Evolutionary conservation across 2,329 filamentous ascomycete genomes (phyloP), one percentile per base, ranked within the genome.

Genomic region (Diaporthe humulicola): DNA sequence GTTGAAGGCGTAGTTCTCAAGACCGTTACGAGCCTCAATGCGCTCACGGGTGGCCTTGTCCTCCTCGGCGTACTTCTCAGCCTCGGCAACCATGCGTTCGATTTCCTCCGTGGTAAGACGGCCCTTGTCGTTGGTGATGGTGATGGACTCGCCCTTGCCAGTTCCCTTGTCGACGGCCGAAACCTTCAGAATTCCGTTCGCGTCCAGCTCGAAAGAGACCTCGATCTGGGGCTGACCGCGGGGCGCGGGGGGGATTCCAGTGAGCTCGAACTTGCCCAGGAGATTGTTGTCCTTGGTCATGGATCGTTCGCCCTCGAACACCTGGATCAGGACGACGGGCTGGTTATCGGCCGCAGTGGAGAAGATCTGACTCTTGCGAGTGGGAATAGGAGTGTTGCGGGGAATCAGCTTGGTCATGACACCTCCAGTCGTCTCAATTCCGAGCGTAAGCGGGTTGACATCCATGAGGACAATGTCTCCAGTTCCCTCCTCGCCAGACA

Each of bases 71-170:
- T 96, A 98, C 89, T 98, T 95, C 92, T 98, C 97, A 76, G 97
- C 97, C 88, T 99, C 97, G 80, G 93, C 93, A 78, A 99, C 95
- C 97, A 99, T 99, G 86, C 97, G 97, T 86, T 98, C 96, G 81
- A 99, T 99, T 87, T 99, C 97, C 80, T 99, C 97, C 82, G 94
- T 93, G 81, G 94, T 95, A 70, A 99, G 93, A 85, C 97, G 96
- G 80, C 97, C 97, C 93, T 98, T 98, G 89, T 99, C 97, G 89
- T 99, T 98, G 88, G 94, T 98, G 85, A 99, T 99, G 81, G 97
- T 98, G 86, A 99, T 98, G 78, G 94, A 95, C 90, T 99, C 95
- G 77, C 91, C 92, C 91, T 98, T 98, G 86, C 97, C 97, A 81
- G 96, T 98, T 84, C 96, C 97, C 93, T 98, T 98, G 87, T 99